These are phyloP conservation scores for Dryadomyces quercus-mongolicae DNA, from an alignment of 2,329 filamentous ascomycete genomes.

Conservation along the genomic window DNA sequence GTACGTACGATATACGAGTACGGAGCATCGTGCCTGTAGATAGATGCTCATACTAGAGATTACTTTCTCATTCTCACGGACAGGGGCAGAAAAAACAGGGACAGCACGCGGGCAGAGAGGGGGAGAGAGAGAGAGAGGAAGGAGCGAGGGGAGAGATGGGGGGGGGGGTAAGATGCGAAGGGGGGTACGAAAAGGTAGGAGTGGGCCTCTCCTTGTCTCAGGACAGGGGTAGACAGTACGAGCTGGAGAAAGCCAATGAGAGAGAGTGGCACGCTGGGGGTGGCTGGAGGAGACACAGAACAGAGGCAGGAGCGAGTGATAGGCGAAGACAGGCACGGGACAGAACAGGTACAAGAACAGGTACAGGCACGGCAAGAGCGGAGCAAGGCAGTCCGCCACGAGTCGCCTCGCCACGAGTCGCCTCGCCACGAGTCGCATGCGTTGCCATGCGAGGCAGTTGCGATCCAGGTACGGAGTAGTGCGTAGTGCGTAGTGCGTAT, in stretches of 20 bases:
- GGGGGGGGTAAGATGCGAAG: neutral
- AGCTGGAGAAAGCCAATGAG: too few relatives aligned
- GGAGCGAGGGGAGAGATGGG: neutral
- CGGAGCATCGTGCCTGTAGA: too few relatives aligned
- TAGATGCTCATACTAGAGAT: neutral
- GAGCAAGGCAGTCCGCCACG: too few relatives aligned
- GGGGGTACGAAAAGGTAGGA: neutral
- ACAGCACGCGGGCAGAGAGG: conserved; percentile 2
- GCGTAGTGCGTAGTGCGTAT: neutral
- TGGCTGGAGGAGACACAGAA: neutral
- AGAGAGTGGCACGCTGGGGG: too few relatives aligned
- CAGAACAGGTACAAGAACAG: neutral
- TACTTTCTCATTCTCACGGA: neutral
- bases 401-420: too few relatives aligned
- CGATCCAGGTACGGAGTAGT: neutral
- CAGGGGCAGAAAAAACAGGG: neutral
- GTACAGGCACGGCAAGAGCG: neutral
- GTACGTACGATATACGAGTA: neutral
- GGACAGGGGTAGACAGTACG: neutral
- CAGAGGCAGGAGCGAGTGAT: neutral
- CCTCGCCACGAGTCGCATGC: neutral
- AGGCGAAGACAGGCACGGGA: neutral
- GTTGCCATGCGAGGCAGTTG: neutral
- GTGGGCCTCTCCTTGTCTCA: conserved; percentile 2
- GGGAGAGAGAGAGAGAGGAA: neutral